phyloP scores from a whole-genome alignment of 2,329 filamentous ascomycete genomes.

The Ophiocordyceps robertsii region DNA sequence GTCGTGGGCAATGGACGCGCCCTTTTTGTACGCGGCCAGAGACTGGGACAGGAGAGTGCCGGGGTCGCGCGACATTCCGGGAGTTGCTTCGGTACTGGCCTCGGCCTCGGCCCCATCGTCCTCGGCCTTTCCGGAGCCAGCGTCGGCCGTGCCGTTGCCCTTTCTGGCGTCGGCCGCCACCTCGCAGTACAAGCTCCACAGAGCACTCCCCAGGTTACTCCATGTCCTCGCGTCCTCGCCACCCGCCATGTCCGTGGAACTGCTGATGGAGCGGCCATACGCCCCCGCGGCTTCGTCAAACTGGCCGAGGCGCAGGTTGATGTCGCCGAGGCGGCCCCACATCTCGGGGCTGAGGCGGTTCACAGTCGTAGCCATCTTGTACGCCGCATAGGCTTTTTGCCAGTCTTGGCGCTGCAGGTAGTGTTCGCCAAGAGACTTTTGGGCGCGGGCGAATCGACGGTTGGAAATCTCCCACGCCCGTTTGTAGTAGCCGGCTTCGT shows the following conservation, averaged over 20 bases:
- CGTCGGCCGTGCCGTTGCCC: conserved; percentile 11
- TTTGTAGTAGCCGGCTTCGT: conserved; percentile 61
- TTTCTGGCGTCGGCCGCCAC: conserved; percentile 23
- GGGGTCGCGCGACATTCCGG: conserved; percentile 28
- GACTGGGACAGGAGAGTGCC: conserved; percentile 58
- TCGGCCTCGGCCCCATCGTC: conserved; percentile 17
- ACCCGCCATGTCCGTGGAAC: conserved; percentile 46
- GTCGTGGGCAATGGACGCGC: conserved; percentile 68
- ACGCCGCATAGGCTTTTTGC: conserved; percentile 60
- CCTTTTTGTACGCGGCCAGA: conserved; percentile 74
- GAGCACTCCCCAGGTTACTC: conserved; percentile 82
- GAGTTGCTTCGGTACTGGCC: conserved; percentile 6
- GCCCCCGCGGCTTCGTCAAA: conserved; percentile 73
- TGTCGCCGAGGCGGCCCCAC: conserved; percentile 87
- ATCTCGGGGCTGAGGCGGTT: conserved; percentile 72
- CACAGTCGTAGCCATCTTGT: conserved; percentile 60
- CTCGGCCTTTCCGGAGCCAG: not conserved
- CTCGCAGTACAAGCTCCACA: conserved; percentile 56
- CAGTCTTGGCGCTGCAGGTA: conserved; percentile 56
- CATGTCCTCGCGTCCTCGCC: conserved; percentile 85
- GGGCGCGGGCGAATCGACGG: conserved; percentile 69
- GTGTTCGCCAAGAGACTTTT: conserved; percentile 72
- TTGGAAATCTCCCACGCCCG: conserved; percentile 81
- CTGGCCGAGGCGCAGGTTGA: conserved; percentile 61
- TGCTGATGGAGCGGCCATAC: conserved; percentile 68